A percentile compares a stretch with the other conserved stretches of the same genome.
These are phyloP conservation scores for Penicillium bialowiezense DNA, from an alignment of 495 filamentous ascomycete genomes.

Conservation along the genomic window DNA sequence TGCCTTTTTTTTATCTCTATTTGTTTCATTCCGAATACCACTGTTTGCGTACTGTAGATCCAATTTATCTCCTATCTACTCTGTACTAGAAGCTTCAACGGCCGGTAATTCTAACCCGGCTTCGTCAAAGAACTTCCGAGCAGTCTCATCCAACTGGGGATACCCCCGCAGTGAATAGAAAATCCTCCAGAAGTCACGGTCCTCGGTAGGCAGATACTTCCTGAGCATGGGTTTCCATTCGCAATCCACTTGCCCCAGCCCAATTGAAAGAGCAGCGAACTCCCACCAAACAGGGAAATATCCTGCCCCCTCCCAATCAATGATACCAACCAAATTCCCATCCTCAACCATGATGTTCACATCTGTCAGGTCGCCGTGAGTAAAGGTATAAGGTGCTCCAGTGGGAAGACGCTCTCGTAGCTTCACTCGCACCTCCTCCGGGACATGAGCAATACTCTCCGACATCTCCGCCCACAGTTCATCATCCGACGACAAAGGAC, in stretches of 20 bases:
- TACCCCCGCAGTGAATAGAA: not conserved
- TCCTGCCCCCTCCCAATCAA: conserved; percentile 26
- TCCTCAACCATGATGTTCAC: conserved; percentile 37
- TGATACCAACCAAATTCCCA: conserved; percentile 17
- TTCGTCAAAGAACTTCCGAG: no score
- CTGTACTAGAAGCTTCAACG: no score
- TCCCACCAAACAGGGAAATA: conserved; percentile 31
- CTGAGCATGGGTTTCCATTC: conserved; percentile 26
- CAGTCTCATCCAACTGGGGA: not conserved
- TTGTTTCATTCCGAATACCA: conserved; percentile 18
- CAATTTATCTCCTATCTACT: not conserved
- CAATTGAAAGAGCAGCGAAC: conserved; percentile 13
- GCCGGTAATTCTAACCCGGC: no score
- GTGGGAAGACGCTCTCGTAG: conserved; percentile 26
- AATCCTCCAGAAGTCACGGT: conserved; percentile 18
- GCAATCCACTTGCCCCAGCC: conserved; percentile 14
- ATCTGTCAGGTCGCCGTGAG: conserved; percentile 34
- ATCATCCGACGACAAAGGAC: conserved; percentile 25
- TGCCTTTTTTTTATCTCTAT: not conserved
- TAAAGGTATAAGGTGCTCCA: conserved; percentile 31
- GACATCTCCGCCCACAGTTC: conserved; percentile 32
- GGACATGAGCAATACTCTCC: conserved; percentile 13
- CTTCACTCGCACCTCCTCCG: conserved; percentile 11
- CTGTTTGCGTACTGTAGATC: conserved; percentile 12
- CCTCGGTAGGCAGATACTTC: conserved; percentile 19